phyloP scores from a whole-genome alignment of 352 stramenopile genomes.

The Phytophthora hybrid region DNA sequence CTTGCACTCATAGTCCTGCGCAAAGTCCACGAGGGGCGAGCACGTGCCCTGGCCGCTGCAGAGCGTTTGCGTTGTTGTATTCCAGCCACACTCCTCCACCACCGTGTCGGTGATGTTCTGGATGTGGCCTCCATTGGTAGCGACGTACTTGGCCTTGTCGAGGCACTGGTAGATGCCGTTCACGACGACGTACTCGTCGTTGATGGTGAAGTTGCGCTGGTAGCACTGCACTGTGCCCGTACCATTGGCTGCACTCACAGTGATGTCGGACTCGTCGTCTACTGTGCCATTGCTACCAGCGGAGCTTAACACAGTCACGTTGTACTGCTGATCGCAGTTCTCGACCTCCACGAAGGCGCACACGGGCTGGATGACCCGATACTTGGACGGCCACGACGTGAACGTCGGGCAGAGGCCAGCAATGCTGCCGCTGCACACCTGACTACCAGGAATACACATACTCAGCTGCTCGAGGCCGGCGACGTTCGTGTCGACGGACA shows the following conservation, averaged over 20 bases:
- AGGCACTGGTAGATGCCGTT: slow-evolving; percentile 85
- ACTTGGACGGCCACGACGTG: slow-evolving; percentile 73
- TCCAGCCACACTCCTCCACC: slow-evolving; percentile 61
- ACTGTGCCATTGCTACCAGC: slow-evolving; percentile 38
- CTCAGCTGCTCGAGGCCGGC: slow-evolving; percentile 64
- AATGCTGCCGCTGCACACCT: slow-evolving; percentile 71
- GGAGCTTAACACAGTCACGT: slow-evolving; percentile 43
- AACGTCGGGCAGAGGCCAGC: slow-evolving; percentile 78
- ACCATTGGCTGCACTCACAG: slow-evolving; percentile 28
- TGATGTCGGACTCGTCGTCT: slow-evolving; percentile 26
- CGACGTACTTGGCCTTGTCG: slow-evolving; percentile 70
- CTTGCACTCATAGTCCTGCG: slow-evolving; percentile 76
- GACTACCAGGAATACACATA: slow-evolving; percentile 68
- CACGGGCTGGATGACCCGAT: slow-evolving; percentile 73
- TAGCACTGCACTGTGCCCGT: slow-evolving; percentile 75
- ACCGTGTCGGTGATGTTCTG: slow-evolving; percentile 69
- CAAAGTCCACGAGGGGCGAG: slow-evolving; percentile 59
- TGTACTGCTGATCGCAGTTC: slow-evolving; percentile 71
- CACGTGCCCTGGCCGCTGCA: slow-evolving; percentile 82
- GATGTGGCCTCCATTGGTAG: slow-evolving; percentile 65
- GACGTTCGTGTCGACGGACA: slow-evolving; percentile 71
- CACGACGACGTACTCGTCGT: slow-evolving; percentile 51
- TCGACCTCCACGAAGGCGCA: slow-evolving; percentile 70
- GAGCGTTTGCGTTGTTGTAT: slow-evolving; percentile 50
- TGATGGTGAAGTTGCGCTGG: slow-evolving; percentile 66